Percentiles rank a stretch among this genome's conserved stretches.
phyloP scores from a whole-genome alignment of 176 grass and related monocot species.

The Melocanna baccifera region DNA sequence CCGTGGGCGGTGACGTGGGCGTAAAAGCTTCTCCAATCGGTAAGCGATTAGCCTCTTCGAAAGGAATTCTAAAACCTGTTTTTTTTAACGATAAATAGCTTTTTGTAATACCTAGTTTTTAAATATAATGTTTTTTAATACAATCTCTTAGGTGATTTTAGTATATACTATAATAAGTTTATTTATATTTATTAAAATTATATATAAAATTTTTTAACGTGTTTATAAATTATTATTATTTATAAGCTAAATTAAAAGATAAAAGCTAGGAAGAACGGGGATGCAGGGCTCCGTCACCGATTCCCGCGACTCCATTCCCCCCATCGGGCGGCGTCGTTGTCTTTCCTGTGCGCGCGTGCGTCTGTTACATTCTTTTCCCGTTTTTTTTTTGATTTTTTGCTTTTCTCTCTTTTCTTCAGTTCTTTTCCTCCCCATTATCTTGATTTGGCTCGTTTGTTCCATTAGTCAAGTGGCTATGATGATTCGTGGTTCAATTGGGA shows the following conservation, averaged over 20 bases:
- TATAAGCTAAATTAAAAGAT: no score
- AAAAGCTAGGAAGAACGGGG: no score
- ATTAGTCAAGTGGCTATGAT: not conserved
- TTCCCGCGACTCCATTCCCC: not conserved
- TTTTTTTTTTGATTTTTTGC: not conserved
- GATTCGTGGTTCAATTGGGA: not conserved
- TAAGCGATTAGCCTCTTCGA: no score
- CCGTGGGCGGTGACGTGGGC: not conserved
- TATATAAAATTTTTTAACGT: no score
- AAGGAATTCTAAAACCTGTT: no score
- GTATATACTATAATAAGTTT: no score
- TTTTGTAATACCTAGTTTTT: no score
- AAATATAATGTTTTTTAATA: no score
- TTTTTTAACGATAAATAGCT: no score
- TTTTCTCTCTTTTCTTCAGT: not conserved
- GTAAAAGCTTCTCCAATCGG: not conserved
- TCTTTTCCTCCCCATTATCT: not conserved
- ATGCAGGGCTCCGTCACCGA: not conserved
- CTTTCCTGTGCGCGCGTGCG: slow-evolving; percentile 17
- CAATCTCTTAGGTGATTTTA: no score
- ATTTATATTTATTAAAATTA: no score
- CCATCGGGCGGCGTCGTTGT: not conserved
- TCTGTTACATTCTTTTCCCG: not conserved
- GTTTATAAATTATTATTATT: no score
- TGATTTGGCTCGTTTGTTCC: not conserved